Base-by-base conservation (phyloP, 1,139 yeast species). In the Hansenula lynferdii region DNA sequence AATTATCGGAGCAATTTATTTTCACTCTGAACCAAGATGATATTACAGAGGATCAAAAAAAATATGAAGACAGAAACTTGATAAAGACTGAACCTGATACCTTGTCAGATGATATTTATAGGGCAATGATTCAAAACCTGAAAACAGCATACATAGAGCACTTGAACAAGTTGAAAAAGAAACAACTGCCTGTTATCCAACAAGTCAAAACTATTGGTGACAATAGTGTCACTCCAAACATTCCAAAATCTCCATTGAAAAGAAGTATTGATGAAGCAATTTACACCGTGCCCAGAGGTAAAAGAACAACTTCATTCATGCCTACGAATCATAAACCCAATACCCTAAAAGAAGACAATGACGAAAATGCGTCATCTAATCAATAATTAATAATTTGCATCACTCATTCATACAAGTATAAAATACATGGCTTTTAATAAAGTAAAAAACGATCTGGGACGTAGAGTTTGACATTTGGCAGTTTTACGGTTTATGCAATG, bases 71-170 rank as follows among this genome's bases (percentile, higher is more conserved):
- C 8, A 33, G 16, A 12, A 31, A 35, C 19, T 25, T 40, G 19
- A 36, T 43, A 19, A 43, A 42, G 18, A 37, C 45, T 6, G 42
- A 42, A 5, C 40, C 47, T 5, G 47, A 43, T 26, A 43, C 47
- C 2, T 16, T 42, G 19, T 18, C 36, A 10, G 42, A 43, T 17
- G 34, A 17, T 6, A 19, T 21, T 5, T 35, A 11, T 24, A 5
- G 16, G 2, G 16, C 28, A 10, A 29, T 28, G 25, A 23, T 39
- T 20, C 10, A 22, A 12, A 25, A 17, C 8, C 24, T 39, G 8
- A 29, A 31, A 12, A 22, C 7, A 5, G 29, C 27, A 11, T 27
- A 32, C 16, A 26, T 15, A 5, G 20, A 33, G 5, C 25, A 25
- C 12, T 2, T 28, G 11, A 9, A 15, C 15, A 21, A 17, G 15